Evolutionary conservation across 208 protist genomes (phyloP), one percentile per base, ranked within the genome.

Genomic region (Acanthamoeba triangularis): DNA sequence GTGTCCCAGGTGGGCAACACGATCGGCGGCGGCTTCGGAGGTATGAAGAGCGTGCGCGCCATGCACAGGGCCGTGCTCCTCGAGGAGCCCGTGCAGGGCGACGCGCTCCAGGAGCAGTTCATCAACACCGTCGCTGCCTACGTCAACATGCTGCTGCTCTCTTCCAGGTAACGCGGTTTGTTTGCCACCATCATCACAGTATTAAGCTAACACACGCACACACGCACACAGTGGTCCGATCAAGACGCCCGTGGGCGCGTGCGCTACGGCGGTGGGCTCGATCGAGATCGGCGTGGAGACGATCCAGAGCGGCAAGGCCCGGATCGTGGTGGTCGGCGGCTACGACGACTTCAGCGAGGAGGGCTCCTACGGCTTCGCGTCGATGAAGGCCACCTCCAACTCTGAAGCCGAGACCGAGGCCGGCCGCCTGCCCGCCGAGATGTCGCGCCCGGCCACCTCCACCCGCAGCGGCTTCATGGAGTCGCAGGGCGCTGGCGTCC

Each of bases 61-160:
- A 98, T 98, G 47, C 97, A 97, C 91, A 41, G 93, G 23, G 85
- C 98, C 3, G 82, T 98, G 35, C 84, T 97, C n/a, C 78, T 98
- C 59, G 98, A 98, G 28, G 84, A 97, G 35, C 94, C 80, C 37
- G 84, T 98, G 14, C 93, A 90, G 91, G 69, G 88, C 28, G 98
- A 98, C 94, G 96, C 94, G 25, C 88, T 98, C 13, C 96, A 97
- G 90, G 98, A 98, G 96, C 76, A 49, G 41, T 98, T 98, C 94
- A 98, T 98, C 96, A 98, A 98, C 97, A 98, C 97, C 37, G 97
- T 98, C 92, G 96, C 97, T 13, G 98, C 98, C 16, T 98, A 97
- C 97, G 95, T 98, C 52, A 98, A 98, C 95, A 95, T 98, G 97
- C 96, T 98, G 44, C 94, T 98, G 35, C 96, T 98, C 16, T 97